A percentile compares a stretch with the other conserved stretches of the same genome.
phyloP scores from a whole-genome alignment of 2,329 filamentous ascomycete species.

The Berkeleyomyces basicola region DNA sequence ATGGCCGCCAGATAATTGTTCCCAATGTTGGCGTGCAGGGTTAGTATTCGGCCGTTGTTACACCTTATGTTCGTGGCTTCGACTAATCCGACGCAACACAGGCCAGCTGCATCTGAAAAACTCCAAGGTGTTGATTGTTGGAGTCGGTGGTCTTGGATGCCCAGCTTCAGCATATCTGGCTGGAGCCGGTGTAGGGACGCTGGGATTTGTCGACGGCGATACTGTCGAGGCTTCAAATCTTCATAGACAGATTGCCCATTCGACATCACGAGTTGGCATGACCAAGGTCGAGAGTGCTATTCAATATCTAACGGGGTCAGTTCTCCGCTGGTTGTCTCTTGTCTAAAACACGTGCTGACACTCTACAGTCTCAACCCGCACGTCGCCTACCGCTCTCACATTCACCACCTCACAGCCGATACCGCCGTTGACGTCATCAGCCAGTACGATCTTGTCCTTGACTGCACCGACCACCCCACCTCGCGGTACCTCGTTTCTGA shows the following conservation, averaged over 20 bases:
- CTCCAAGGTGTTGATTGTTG: conserved; percentile 62
- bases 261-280: conserved; percentile 51
- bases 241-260: conserved; percentile 79
- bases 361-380: conserved; percentile 51
- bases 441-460: conserved; percentile 68
- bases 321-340: neutral
- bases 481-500: conserved; percentile 89
- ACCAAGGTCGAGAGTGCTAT: conserved; percentile 68
- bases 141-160: conserved; percentile 78
- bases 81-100: conserved; percentile 19
- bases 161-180: conserved; percentile 87
- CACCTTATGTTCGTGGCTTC: neutral
- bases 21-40: conserved; percentile 63
- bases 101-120: conserved; percentile 60
- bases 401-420: conserved; percentile 46
- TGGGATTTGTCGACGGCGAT: conserved; percentile 81
- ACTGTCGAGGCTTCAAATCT: conserved; percentile 78
- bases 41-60: conserved; percentile 20
- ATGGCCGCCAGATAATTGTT: conserved; percentile 82
- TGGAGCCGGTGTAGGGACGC: conserved; percentile 66
- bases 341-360: neutral
- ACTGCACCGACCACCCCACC: conserved; percentile 88
- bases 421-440: conserved; percentile 51
- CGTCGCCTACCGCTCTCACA: conserved; percentile 46
- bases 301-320: conserved; percentile 38